A percentile compares a stretch with the other conserved stretches of the same genome.
These are phyloP conservation scores for Pyrenophora graminea DNA, from an alignment of 2,329 filamentous ascomycete species.

Conservation along the genomic window DNA sequence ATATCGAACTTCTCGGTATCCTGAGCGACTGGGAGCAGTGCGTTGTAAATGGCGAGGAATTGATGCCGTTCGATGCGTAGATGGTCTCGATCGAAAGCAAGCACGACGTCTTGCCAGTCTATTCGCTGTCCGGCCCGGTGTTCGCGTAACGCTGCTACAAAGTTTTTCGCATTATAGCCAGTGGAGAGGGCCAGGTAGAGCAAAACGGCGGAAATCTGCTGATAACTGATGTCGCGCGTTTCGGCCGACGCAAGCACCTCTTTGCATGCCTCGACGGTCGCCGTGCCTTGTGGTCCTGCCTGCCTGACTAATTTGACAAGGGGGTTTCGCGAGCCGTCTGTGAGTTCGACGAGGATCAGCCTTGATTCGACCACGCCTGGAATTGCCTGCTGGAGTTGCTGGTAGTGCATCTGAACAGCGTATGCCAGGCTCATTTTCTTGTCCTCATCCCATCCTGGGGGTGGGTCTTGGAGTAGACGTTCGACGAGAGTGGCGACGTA, in stretches of 20 bases:
- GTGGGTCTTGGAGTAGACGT: slow-evolving; percentile 83
- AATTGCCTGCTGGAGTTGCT: slow-evolving; percentile 64
- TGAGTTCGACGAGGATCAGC: slow-evolving; percentile 69
- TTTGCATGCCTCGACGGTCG: slow-evolving; percentile 71
- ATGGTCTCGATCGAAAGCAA: slow-evolving; percentile 78
- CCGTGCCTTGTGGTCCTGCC: slow-evolving; percentile 74
- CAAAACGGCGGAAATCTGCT: slow-evolving; percentile 80
- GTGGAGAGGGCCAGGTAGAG: slow-evolving; percentile 69
- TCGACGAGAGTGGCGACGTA: slow-evolving; percentile 83
- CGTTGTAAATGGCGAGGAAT: slow-evolving; percentile 80
- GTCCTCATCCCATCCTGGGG: slow-evolving; percentile 79
- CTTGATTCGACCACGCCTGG: slow-evolving; percentile 72
- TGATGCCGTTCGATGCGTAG: slow-evolving; percentile 77
- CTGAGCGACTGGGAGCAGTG: slow-evolving; percentile 72
- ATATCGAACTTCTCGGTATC: slow-evolving; percentile 73
- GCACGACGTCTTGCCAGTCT: slow-evolving; percentile 72
- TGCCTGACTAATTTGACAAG: slow-evolving; percentile 70
- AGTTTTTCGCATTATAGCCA: slow-evolving; percentile 69
- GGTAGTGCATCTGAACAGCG: slow-evolving; percentile 66
- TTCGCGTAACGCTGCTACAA: slow-evolving; percentile 62
- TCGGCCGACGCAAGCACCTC: slow-evolving; percentile 62
- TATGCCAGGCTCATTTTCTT: slow-evolving; percentile 70
- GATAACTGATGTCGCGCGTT: slow-evolving; percentile 71
- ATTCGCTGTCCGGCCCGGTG: slow-evolving; percentile 60
- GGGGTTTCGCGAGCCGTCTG: slow-evolving; percentile 64